Evolutionary conservation across 768 basidiomycete genomes (phyloP).

Genomic region (Dioszegia crocea): DNA sequence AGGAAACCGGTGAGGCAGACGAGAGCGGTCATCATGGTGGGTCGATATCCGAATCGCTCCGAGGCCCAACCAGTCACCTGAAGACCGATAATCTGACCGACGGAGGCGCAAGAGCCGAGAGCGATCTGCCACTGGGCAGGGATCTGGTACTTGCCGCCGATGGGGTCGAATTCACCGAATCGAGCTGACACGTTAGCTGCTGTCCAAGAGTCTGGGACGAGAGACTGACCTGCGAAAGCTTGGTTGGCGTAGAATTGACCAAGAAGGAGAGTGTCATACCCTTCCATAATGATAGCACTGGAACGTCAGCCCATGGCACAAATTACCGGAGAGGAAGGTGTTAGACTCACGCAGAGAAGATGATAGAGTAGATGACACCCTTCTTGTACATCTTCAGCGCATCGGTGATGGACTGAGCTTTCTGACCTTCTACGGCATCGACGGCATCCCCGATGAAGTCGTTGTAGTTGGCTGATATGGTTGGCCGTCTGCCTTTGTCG

Average conservation of each 20-base stretch:
- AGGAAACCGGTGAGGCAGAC: constrained; percentile 25
- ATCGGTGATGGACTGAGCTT: constrained; percentile 25
- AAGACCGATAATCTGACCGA: constrained; percentile 46
- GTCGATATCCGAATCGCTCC: constrained; percentile 30
- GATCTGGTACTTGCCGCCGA: constrained; percentile 16
- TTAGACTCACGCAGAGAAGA: constrained; percentile 28
- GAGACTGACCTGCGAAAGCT: neutral
- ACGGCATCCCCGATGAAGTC: constrained; percentile 19
- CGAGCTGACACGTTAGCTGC: too few species aligned
- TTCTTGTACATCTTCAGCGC: constrained; percentile 38
- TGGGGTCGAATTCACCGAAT: neutral
- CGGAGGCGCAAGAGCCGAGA: constrained; percentile 33
- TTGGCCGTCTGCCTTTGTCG: neutral
- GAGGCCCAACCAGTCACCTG: constrained; percentile 34
- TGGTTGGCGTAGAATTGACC: constrained; percentile 12
- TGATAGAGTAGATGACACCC: constrained; percentile 41
- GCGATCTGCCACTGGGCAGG: constrained; percentile 47
- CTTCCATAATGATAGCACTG: constrained; percentile 29
- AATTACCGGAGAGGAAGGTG: neutral
- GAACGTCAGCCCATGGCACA: neutral
- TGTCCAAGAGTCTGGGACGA: too few species aligned
- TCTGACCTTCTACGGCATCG: constrained; percentile 18
- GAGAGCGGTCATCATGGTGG: constrained; percentile 14
- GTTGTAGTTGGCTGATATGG: constrained; percentile 11
- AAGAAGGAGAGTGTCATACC: constrained; percentile 18